Conservation (phyloP, 2,329 filamentous ascomycete genomes). For the Gremmenia infestans region DNA sequence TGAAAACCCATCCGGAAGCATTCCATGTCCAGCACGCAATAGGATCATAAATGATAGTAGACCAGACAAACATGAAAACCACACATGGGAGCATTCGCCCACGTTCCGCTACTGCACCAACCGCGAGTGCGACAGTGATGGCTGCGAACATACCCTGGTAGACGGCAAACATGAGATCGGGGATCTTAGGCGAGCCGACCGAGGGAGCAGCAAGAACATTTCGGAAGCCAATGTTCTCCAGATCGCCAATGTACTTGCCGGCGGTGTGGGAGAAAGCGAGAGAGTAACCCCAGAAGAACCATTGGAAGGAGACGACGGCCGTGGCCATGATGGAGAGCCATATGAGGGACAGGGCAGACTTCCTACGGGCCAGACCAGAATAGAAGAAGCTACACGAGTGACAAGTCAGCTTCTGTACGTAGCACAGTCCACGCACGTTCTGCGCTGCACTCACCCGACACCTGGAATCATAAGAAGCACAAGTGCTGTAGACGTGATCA, state of each 20-base stretch:
- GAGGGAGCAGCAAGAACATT: constrained; percentile 72
- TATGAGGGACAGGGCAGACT: constrained; percentile 83
- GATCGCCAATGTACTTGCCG: constrained; percentile 64
- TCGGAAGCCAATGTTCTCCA: constrained; percentile 74
- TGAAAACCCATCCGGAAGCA: constrained; percentile 70
- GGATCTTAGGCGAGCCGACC: constrained; percentile 66
- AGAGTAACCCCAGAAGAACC: constrained; percentile 55
- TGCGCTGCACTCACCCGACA: constrained; percentile 54
- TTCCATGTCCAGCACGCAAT: constrained; percentile 98
- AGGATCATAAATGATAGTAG: constrained; percentile 83
- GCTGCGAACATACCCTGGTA: constrained; percentile 87
- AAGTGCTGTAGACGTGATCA: constrained; percentile 74
- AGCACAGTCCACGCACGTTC: constrained; percentile 11
- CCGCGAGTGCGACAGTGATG: constrained; percentile 73
- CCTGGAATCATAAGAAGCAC: constrained; percentile 91
- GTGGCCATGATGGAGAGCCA: constrained; percentile 87
- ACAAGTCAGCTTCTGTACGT: constrained; percentile 17
- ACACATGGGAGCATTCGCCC: constrained; percentile 85
- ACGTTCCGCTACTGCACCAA: constrained; percentile 80
- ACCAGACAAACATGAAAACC: constrained; percentile 91
- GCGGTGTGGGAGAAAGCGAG: constrained; percentile 51
- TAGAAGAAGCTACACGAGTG: constrained; percentile 65
- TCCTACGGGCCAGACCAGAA: constrained; percentile 80
- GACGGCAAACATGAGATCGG: constrained; percentile 78
- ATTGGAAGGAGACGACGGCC: constrained; percentile 81